phyloP scores from a whole-genome alignment of 140 eudicot genomes.

The Oenanthe javanica region DNA sequence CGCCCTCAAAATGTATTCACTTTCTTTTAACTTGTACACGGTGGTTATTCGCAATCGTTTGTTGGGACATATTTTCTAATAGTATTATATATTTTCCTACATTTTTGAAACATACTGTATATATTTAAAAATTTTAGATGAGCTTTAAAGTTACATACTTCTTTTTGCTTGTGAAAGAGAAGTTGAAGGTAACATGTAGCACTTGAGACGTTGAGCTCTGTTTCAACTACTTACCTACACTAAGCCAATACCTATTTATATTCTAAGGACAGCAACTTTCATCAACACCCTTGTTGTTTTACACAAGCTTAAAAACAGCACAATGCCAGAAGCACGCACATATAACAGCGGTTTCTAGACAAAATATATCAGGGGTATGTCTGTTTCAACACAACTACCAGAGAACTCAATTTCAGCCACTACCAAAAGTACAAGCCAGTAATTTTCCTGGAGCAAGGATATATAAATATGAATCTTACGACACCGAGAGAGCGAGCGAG shows the following conservation, averaged over 20 bases:
- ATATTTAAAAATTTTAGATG: no score
- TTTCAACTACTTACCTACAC: not conserved
- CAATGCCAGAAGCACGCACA: not conserved
- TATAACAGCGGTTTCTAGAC: not conserved
- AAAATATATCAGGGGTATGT: not conserved
- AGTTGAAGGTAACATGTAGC: no score
- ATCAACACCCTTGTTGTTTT: not conserved
- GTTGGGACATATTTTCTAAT: no score
- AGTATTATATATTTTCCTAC: no score
- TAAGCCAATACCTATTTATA: not conserved
- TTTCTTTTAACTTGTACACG: no score
- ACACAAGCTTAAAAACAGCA: not conserved
- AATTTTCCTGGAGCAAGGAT: slow-evolving; percentile 1
- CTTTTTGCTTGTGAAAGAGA: no score
- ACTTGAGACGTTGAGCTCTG: not conserved
- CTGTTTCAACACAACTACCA: not conserved
- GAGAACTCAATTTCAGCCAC: not conserved
- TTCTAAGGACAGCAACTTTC: not conserved
- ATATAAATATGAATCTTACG: not conserved
- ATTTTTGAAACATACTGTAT: no score
- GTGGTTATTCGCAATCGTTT: no score
- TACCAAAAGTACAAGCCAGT: not conserved
- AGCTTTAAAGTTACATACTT: no score
- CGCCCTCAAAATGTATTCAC: no score
- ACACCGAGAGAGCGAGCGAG: not conserved